Evolutionary conservation across 306 rosid species (phyloP).

Genomic region (Corylus americana): DNA sequence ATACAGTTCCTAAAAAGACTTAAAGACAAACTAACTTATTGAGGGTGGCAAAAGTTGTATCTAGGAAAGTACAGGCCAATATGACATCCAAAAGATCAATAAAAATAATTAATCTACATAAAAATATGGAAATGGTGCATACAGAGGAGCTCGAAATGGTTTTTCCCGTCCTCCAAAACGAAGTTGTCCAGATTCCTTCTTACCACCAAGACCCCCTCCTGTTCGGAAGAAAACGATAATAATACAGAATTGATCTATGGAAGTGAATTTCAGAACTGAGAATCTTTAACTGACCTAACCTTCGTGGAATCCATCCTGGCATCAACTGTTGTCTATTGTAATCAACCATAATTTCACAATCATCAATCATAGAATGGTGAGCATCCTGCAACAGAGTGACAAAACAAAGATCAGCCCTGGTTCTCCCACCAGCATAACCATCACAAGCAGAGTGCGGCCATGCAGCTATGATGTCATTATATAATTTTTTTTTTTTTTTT

Average conservation of each 20-base stretch:
- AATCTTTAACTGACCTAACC: slow-evolving; percentile 70
- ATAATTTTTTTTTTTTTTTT: neutral
- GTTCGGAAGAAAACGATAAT: slow-evolving; percentile 13
- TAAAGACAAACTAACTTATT: neutral
- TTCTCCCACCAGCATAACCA: neutral
- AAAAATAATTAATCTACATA: slow-evolving; percentile 16
- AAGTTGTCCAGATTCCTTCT: slow-evolving; percentile 97
- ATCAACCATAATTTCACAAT: slow-evolving; percentile 78
- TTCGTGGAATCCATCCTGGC: slow-evolving; percentile 98
- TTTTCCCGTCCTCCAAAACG: slow-evolving; percentile 97
- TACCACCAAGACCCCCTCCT: slow-evolving; percentile 97
- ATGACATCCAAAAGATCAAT: slow-evolving; percentile 10
- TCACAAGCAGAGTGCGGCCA: slow-evolving; percentile 10
- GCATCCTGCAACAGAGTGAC: slow-evolving; percentile 64
- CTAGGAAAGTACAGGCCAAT: neutral
- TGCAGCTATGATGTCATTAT: slow-evolving; percentile 8
- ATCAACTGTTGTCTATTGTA: slow-evolving; percentile 81
- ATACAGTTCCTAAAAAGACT: neutral
- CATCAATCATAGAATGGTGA: slow-evolving; percentile 76
- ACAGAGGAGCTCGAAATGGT: slow-evolving; percentile 94
- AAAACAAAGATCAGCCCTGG: slow-evolving; percentile 4
- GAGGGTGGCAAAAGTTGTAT: neutral
- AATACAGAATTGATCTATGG: slow-evolving; percentile 15
- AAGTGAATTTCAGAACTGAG: slow-evolving; percentile 21
- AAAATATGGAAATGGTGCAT: slow-evolving; percentile 25